Base-by-base conservation (phyloP, 2,329 filamentous ascomycete species). In the Penicillium thymicola region DNA sequence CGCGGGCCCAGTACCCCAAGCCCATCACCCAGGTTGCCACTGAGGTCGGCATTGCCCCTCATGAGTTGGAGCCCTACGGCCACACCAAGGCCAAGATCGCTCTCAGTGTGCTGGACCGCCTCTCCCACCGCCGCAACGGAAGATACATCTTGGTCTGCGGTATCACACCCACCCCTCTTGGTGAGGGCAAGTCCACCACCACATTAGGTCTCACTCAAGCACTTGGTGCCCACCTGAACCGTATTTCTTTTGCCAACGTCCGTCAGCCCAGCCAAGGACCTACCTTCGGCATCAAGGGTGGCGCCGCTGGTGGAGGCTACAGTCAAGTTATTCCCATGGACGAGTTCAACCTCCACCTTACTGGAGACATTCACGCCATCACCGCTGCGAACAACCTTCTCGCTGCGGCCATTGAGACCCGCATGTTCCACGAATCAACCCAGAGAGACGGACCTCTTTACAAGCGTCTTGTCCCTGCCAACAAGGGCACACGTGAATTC, bases 291-390 rank as follows among this genome's bases (percentile, higher is more conserved):
- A 97, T 99, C 82, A 99, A 99, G 82, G 94, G 94, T 61, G 94
- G 94, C 69, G 94, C 94, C 58, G 94, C 94, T 55, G 94, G 94
- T 69, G 94, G 94, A 74, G 94, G 94, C 38, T 99, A 97, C 84
- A 96, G 91, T 75, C 94, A 99, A 75, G 94, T 99, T 70, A 97
- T 99, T 68, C 94, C 94, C 57, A 99, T 99, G 94, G 94, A 99
- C 68, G 94, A 99, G 76, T 99, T 99, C 81, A 99, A 99, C 78
- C 81, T 99, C 71, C 94, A 99, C 75, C 79, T 99, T 69, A 99
- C 94, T 54, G 94, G 94, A 68, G 94, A 99, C 73, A 97, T 99
- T 55, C 94, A 99, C 74, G 94, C 94, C 63, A 94, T 99, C 70
- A 92, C 92, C 51, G 93, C 93, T 28, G 94, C 94, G 37, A 99